phyloP scores from a whole-genome alignment of 1,139 yeast genomes.

The Hansenula sp. region DNA sequence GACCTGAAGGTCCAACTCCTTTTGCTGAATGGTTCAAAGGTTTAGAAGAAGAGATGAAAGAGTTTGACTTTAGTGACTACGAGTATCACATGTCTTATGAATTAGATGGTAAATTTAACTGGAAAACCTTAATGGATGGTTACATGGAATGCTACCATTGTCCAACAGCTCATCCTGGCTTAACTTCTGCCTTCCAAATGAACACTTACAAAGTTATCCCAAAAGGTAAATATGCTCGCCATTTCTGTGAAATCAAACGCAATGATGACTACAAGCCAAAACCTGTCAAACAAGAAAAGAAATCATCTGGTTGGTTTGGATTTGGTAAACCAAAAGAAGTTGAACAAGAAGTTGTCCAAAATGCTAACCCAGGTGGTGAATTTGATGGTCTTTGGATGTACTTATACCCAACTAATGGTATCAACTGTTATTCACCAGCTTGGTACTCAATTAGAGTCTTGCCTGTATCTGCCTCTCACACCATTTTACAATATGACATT shows the following conservation, averaged over 20 bases:
- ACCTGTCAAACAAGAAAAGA: slow-evolving; percentile 33
- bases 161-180: slow-evolving; percentile 63
- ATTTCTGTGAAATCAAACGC: slow-evolving; percentile 53
- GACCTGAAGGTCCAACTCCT: slow-evolving; percentile 31
- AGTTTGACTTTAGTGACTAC: slow-evolving; percentile 54
- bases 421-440: slow-evolving; percentile 63
- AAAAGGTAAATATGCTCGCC: slow-evolving; percentile 54
- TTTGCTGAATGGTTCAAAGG: slow-evolving; percentile 52
- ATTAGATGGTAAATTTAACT: slow-evolving; percentile 56
- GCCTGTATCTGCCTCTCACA: slow-evolving; percentile 47
- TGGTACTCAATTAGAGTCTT: slow-evolving; percentile 60
- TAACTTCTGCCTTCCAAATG: slow-evolving; percentile 53
- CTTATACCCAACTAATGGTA: slow-evolving; percentile 52
- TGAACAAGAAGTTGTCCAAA: slow-evolving; percentile 26
- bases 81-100: slow-evolving; percentile 66
- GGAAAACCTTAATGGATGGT: slow-evolving; percentile 67
- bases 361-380: slow-evolving; percentile 57
- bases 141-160: slow-evolving; percentile 66
- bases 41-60: slow-evolving; percentile 45
- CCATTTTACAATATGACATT: slow-evolving; percentile 55
- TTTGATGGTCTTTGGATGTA: slow-evolving; percentile 61
- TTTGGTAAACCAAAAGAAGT: slow-evolving; percentile 34
- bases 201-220: slow-evolving; percentile 63
- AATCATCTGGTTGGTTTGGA: slow-evolving; percentile 43
- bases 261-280: slow-evolving; percentile 37